Evolutionary conservation across 495 filamentous ascomycete genomes (phyloP), one percentile per base, ranked within the genome.

Genomic region (Ascobolus immersus): DNA sequence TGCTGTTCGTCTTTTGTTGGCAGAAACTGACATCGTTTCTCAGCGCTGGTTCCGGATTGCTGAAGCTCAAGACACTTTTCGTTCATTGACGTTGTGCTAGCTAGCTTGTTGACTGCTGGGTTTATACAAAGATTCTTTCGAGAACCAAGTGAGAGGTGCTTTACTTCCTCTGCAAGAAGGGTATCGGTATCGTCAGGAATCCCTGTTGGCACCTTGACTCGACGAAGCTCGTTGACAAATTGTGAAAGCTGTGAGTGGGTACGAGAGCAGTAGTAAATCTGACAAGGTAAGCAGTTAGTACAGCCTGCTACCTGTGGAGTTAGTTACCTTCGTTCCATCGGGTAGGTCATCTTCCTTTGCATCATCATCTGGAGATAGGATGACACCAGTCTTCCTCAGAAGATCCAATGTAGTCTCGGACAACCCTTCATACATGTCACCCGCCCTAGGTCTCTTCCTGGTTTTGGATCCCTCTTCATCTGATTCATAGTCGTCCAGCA

Each of bases 241-340:
- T 96, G 86, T 4, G 73, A 74, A 13, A 94, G 54, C 45, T 96
- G 86, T 0, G 86, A 94, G 45, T 96, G 86, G 2, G 86, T 96
- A 43, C 86, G 62, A 10, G 86, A 94, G 37, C 82, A 92, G 50
- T 76, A 94, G 50, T 77, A 92, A 17, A 96, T 77, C 61, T 69
- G 34, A 5, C 7, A 32, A 8, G 37, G 21, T 18, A 13, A 34
- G 22, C 5, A 33, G 30, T 11, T 21, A 58, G 50, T 4, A 41
- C 26, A 33, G 55, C 51, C 7, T 7, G 7, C 7, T 25, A 25
- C 7, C 7, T 25, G 22, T 25, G 7, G 24, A 21, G 38, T 27
- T 20, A 27, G 39, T 4, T 21, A 65, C 67, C 54, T 79, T 82
- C 13, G 71, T 57, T 29, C 69, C 60, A 32, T 66, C 58, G 17